phyloP scores from a whole-genome alignment of 106 monocot genomes.

The Dendrobium huoshanense region DNA sequence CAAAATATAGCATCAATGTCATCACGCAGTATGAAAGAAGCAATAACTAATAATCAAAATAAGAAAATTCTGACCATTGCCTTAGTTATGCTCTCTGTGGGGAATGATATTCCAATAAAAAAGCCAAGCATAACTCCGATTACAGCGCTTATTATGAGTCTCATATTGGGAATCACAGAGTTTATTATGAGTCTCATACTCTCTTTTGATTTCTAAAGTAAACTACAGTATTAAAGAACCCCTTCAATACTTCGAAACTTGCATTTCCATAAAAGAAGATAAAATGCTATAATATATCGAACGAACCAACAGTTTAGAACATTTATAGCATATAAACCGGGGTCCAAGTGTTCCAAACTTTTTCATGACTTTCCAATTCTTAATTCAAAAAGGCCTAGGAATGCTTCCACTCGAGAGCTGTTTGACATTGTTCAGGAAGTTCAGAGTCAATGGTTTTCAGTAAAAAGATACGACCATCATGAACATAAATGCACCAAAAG shows the following conservation, averaged over 20 bases:
- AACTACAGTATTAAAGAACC: conserved; percentile 18
- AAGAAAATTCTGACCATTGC: conserved; percentile 10
- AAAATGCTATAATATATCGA: neutral
- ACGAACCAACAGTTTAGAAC: neutral
- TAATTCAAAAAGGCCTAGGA: neutral
- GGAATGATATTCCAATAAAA: conserved; percentile 67
- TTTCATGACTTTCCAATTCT: conserved; percentile 29
- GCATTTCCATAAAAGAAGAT: neutral
- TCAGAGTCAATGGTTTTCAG: too few species aligned
- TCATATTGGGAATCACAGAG: conserved; percentile 24
- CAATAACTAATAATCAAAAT: conserved; percentile 4
- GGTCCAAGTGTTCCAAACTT: conserved; percentile 32
- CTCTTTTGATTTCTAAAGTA: conserved; percentile 45
- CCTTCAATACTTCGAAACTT: neutral
- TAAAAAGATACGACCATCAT: neutral
- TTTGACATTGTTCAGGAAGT: too few species aligned
- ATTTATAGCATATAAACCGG: conserved; percentile 22
- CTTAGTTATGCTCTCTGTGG: conserved; percentile 53
- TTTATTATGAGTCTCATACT: conserved; percentile 49
- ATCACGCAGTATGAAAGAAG: neutral
- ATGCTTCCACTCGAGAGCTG: too few species aligned
- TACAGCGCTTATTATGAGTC: conserved; percentile 40
- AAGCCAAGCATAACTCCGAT: conserved; percentile 61
- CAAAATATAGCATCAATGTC: conserved; percentile 1
- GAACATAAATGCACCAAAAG: neutral